A percentile compares a stretch with the other conserved stretches of the same genome.
phyloP scores from a whole-genome alignment of 768 basidiomycete species.

The Amanita polypyramis region DNA sequence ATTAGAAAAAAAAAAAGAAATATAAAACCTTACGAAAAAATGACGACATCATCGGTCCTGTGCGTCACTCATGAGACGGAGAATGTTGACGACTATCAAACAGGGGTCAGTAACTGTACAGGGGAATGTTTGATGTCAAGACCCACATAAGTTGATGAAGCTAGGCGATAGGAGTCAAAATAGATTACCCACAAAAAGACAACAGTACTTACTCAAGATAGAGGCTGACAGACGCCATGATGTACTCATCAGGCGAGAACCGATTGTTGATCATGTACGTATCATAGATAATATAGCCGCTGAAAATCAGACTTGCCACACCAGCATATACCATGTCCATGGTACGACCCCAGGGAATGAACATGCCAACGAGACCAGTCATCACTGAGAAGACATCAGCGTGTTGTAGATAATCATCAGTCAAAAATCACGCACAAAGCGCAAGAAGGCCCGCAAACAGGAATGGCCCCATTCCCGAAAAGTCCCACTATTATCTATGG shows the following conservation, averaged over 20 bases:
- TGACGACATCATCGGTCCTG: constrained; percentile 30
- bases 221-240: constrained; percentile 83
- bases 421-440: constrained; percentile 37
- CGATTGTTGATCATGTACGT: constrained; percentile 85
- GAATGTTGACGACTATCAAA: constrained; percentile 64
- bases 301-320: constrained; percentile 75
- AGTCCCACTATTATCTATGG: constrained; percentile 62
- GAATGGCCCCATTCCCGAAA: constrained; percentile 86
- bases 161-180: constrained; percentile 25
- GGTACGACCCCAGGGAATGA: constrained; percentile 78
- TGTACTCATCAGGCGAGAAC: constrained; percentile 88
- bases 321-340: constrained; percentile 75
- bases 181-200: not conserved
- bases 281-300: constrained; percentile 85
- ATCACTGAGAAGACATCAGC: constrained; percentile 36
- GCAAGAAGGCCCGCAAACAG: constrained; percentile 80
- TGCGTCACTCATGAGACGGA: constrained; percentile 64
- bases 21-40: not conserved
- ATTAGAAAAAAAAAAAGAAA: too few species aligned
- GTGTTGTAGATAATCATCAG: not conserved
- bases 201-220: constrained; percentile 75
- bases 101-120: constrained; percentile 6
- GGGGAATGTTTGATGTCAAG: not conserved
- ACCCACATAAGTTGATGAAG: constrained; percentile 81
- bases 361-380: constrained; percentile 72